Evolutionary conservation across 805 yeast species (phyloP), one percentile per base, ranked within the genome.

Genomic region (Myxozyma vanderwaltii): DNA sequence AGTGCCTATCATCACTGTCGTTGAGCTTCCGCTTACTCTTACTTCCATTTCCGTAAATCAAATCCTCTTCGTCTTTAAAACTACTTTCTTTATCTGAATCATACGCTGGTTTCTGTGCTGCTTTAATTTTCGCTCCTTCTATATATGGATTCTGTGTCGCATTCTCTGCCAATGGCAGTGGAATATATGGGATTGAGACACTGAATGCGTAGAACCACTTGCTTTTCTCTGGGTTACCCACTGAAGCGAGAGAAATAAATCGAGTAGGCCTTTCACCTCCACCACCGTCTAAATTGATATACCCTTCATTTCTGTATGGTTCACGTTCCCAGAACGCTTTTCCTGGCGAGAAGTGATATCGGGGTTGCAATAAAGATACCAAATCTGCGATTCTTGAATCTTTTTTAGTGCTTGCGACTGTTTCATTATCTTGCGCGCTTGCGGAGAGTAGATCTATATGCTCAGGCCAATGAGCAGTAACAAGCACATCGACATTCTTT

Each of bases 151-250:
- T 77, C 23, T 61, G 51, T 2, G 71, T 69, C 3, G 71, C 13
- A 51, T 67, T 68, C 1, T 68, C 66, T 0, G 75, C 72, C 3
- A 66, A 67, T 1, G 61, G 61, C 3, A 58, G 48, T 2, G 70
- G 31, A 4, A 58, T 69, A 19, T 71, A 75, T 31, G 71, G 56
- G 51, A 68, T 68, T 7, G 63, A 27, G 33, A 82, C 51, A 45
- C 76, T 77, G 61, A 88, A 88, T 0, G 94, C 96, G 74, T 89
- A 89, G 63, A 84, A 85, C 91, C 92, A 89, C 69, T 80, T 81
- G 2, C 76, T 77, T 62, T 76, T 75, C 10, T 77, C 77, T 5
- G 59, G 33, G 1, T 81, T 74, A 0, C 84, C 86, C 69, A 80
- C 85, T 52, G 77, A 76, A 0, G 83, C 86, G 48, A 89, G 69